phyloP scores from a whole-genome alignment of 805 yeast genomes.

The Lachancea cidri region DNA sequence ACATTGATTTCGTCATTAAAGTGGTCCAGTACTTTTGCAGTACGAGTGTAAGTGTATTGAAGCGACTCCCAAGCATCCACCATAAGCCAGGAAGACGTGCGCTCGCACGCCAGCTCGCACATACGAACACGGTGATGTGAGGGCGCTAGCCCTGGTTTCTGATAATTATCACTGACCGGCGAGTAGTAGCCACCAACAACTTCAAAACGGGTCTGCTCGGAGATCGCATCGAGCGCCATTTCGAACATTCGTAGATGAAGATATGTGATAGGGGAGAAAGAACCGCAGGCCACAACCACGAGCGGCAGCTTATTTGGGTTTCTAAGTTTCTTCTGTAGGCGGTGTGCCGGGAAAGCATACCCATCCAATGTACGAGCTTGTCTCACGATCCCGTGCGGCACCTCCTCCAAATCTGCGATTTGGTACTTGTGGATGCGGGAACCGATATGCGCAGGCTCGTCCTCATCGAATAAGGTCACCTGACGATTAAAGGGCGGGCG shows the following conservation, averaged over 20 bases:
- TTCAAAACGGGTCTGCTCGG: slow-evolving; percentile 89
- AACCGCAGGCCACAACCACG: slow-evolving; percentile 95
- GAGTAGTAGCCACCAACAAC: slow-evolving; percentile 95
- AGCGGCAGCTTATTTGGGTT: slow-evolving; percentile 81
- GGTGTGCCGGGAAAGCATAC: slow-evolving; percentile 83
- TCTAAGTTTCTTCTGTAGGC: slow-evolving; percentile 62
- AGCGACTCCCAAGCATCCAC: slow-evolving; percentile 99
- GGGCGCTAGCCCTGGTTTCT: slow-evolving; percentile 88
- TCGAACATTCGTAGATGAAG: slow-evolving; percentile 95
- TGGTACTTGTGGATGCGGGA: slow-evolving; percentile 43
- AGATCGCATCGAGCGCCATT: slow-evolving; percentile 92
- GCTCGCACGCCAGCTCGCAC: slow-evolving; percentile 97
- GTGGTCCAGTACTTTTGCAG: slow-evolving; percentile 93
- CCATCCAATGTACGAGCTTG: slow-evolving; percentile 69
- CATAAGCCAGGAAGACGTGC: slow-evolving; percentile 97
- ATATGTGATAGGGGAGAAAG: slow-evolving; percentile 93
- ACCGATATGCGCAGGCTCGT: slow-evolving; percentile 16
- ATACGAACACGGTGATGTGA: slow-evolving; percentile 88
- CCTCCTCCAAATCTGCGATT: slow-evolving; percentile 93
- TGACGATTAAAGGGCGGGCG: slow-evolving; percentile 5
- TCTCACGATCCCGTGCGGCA: slow-evolving; percentile 87
- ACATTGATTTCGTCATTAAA: slow-evolving; percentile 93
- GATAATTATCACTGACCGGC: slow-evolving; percentile 90
- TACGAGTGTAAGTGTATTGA: slow-evolving; percentile 85
- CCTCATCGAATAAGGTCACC: slow-evolving; percentile 4